These are phyloP conservation scores for Fomitopsis schrenkii DNA, from an alignment of 1,284 basidiomycete species.

Conservation along the genomic window DNA sequence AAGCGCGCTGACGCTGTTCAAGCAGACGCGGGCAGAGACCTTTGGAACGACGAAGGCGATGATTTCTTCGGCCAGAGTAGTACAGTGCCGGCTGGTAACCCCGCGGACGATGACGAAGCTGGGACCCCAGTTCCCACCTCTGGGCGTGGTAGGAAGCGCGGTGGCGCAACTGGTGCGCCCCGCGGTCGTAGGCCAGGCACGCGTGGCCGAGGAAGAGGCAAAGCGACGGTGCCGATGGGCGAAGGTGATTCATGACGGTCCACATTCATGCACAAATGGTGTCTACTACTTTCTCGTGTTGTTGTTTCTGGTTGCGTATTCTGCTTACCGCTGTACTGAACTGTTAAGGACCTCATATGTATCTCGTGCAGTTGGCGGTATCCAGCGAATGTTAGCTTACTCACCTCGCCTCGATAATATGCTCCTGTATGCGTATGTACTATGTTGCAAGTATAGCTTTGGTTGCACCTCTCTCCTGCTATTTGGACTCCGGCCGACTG, in stretches of 20 bases:
- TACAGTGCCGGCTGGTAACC: constrained; percentile 9
- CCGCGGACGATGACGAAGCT: constrained; percentile 30
- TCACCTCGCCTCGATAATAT: background rate
- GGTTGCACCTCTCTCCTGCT: background rate
- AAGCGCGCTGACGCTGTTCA: constrained; percentile 27
- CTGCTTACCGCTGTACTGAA: background rate
- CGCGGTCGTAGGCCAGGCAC: constrained; percentile 39
- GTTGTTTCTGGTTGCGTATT: background rate
- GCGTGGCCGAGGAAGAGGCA: constrained; percentile 14
- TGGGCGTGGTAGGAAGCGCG: constrained; percentile 37
- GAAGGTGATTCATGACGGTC: constrained; percentile 17
- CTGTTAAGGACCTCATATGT: background rate
- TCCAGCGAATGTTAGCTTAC: background rate
- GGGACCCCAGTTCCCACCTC: constrained; percentile 28
- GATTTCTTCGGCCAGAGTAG: constrained; percentile 67
- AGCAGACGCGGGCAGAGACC: constrained; percentile 49
- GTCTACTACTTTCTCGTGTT: background rate
- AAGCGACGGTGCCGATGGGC: constrained; percentile 12
- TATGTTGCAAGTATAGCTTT: background rate
- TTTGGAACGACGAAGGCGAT: constrained; percentile 82
- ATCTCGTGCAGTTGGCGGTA: background rate
- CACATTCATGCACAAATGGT: no score
- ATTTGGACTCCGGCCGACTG: background rate
- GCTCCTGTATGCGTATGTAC: background rate
- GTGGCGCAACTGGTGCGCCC: constrained; percentile 30